These are phyloP conservation scores for Cinchona pubescens DNA, from an alignment of 257 asterid species.

Conservation along the genomic window DNA sequence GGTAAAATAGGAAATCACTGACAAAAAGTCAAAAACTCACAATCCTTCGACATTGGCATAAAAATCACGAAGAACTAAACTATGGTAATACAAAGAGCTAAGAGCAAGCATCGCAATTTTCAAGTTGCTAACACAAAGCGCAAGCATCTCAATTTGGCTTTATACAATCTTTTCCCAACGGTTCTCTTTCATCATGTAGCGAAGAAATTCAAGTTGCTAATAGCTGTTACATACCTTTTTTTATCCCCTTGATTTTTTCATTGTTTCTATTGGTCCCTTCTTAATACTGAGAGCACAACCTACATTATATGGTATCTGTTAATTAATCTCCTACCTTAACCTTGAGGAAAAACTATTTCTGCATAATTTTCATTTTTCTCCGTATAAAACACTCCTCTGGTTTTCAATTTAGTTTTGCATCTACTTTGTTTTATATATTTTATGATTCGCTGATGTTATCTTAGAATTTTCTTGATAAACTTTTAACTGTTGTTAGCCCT, in stretches of 20 bases:
- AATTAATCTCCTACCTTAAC: background rate
- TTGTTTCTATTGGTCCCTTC: background rate
- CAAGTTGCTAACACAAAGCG: background rate
- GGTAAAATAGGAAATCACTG: too few relatives aligned
- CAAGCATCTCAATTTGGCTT: background rate
- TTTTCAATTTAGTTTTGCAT: background rate
- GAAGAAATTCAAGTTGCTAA: background rate
- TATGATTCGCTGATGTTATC: background rate
- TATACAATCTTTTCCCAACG: background rate
- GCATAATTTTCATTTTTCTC: background rate
- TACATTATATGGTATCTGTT: background rate
- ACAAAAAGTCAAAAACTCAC: too few relatives aligned
- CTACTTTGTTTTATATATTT: background rate
- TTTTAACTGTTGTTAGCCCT: background rate
- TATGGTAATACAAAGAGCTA: too few relatives aligned
- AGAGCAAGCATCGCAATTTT: too few relatives aligned
- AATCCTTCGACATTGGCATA: too few relatives aligned
- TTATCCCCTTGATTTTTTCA: background rate
- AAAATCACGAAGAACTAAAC: too few relatives aligned
- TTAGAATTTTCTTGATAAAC: background rate
- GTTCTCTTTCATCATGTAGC: background rate
- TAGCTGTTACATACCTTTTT: background rate
- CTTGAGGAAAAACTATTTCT: background rate
- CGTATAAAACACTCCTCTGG: background rate
- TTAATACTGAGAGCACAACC: background rate